Conservation (phyloP, 116 monocot species). For the Trichopus zeylanicus region DNA sequence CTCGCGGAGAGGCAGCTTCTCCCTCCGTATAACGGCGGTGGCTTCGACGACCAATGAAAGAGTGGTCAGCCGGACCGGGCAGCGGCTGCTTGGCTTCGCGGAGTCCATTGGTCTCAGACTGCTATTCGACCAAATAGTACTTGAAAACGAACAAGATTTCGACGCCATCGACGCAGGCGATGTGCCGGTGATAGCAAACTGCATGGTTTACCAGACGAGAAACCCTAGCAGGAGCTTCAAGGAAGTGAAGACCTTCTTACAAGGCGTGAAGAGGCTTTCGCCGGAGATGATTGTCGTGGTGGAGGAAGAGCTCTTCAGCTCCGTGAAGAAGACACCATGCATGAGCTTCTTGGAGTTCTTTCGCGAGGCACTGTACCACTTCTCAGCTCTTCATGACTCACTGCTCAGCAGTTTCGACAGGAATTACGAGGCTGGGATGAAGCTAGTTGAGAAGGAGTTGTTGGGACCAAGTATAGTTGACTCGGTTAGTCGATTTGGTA, state of each 20-base stretch:
- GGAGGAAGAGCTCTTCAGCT: slow-evolving; percentile 14
- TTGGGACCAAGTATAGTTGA: slow-evolving; percentile 19
- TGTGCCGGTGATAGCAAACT: slow-evolving; percentile 10
- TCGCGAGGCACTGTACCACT: slow-evolving; percentile 16
- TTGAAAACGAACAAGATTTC: too few relatives aligned
- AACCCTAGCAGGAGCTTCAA: slow-evolving; percentile 1
- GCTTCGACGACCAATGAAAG: neutral
- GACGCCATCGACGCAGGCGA: too few relatives aligned
- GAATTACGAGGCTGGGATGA: slow-evolving; percentile 3
- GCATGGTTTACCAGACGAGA: slow-evolving; percentile 5
- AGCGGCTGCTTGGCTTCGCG: neutral
- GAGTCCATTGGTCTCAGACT: slow-evolving; percentile 1
- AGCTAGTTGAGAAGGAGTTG: slow-evolving; percentile 16
- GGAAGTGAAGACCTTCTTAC: neutral
- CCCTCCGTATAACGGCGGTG: neutral
- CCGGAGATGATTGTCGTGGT: slow-evolving; percentile 15
- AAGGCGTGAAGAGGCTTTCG: slow-evolving; percentile 3
- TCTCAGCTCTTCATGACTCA: slow-evolving; percentile 7
- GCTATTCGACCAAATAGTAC: too few relatives aligned
- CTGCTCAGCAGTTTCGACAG: slow-evolving; percentile 4
- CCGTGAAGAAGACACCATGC: neutral
- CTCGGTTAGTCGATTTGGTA: slow-evolving; percentile 2
- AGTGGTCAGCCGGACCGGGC: neutral
- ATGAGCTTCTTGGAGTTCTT: slow-evolving; percentile 17
- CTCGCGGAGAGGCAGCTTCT: neutral